Conservation (phyloP, 2,329 filamentous ascomycete genomes). For the Monosporascus sp. region DNA sequence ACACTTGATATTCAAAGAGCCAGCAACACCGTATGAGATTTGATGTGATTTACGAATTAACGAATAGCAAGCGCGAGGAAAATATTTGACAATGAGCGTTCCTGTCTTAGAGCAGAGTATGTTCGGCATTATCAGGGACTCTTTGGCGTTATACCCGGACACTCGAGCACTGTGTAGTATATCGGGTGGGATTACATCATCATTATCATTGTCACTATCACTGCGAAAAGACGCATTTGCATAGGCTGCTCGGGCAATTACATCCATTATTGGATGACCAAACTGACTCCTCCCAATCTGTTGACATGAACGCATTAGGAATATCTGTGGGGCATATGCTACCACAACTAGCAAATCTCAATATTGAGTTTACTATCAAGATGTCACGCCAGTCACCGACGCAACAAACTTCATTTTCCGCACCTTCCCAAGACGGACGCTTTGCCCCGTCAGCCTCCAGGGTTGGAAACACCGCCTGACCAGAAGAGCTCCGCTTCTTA, state of each 20-base stretch:
- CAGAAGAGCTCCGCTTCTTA: too few species aligned
- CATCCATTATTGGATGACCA: background rate
- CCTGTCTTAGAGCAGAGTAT: background rate
- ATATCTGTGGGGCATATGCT: background rate
- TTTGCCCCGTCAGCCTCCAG: too few species aligned
- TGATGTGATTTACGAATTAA: constrained; percentile 16
- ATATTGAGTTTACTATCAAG: too few species aligned
- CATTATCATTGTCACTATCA: background rate
- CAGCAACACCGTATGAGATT: constrained; percentile 53
- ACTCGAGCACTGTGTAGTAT: background rate
- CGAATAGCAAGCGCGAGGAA: background rate
- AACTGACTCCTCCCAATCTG: background rate
- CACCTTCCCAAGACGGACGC: too few species aligned
- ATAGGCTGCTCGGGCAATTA: background rate
- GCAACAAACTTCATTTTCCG: too few species aligned
- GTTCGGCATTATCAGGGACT: background rate
- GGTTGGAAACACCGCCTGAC: too few species aligned
- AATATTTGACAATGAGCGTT: background rate
- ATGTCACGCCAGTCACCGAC: too few species aligned
- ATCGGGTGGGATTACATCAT: background rate
- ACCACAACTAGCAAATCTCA: background rate
- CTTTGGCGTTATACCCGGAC: background rate
- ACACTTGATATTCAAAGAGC: constrained; percentile 72
- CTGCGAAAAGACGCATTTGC: background rate
- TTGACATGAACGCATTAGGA: background rate